A percentile compares a stretch with the other conserved stretches of the same genome.
These are phyloP conservation scores for Sinapis alba DNA, from an alignment of 441 rosid genomes.

Conservation along the genomic window DNA sequence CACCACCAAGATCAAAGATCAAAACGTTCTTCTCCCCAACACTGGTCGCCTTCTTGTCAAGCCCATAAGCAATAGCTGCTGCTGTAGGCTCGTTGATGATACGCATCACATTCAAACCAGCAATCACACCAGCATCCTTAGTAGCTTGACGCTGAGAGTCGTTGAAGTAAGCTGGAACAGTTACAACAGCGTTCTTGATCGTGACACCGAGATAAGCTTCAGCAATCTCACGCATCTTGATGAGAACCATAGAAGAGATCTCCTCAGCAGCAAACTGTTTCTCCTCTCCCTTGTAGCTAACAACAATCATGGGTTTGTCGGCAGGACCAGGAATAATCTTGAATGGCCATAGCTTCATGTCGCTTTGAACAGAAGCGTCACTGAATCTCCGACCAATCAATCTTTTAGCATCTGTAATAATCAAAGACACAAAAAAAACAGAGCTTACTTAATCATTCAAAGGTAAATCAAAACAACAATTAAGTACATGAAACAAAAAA, in stretches of 20 bases:
- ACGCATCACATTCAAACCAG: slow-evolving; percentile 32
- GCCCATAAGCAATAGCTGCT: neutral
- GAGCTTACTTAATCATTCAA: neutral
- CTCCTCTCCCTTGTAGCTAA: neutral
- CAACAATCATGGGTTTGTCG: neutral
- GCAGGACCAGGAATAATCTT: neutral
- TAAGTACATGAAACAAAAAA: too few relatives aligned
- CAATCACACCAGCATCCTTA: slow-evolving; percentile 56
- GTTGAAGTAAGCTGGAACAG: slow-evolving; percentile 68
- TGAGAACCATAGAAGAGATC: neutral
- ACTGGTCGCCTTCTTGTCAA: neutral
- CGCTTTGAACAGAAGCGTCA: neutral
- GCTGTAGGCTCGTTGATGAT: neutral
- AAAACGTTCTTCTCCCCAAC: neutral
- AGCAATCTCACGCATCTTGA: neutral
- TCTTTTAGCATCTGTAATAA: neutral
- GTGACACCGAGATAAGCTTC: neutral
- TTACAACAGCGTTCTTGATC: slow-evolving; percentile 64
- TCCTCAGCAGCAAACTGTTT: neutral
- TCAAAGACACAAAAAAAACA: neutral
- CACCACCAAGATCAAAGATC: neutral
- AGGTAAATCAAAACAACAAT: too few relatives aligned
- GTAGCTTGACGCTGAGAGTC: slow-evolving; percentile 63
- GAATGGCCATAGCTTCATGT: neutral
- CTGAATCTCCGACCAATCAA: neutral